A percentile compares a stretch with the other conserved stretches of the same genome.
Evolutionary conservation across 2,329 filamentous ascomycete species (phyloP).

Genomic region (Cladorrhinum sp.): DNA sequence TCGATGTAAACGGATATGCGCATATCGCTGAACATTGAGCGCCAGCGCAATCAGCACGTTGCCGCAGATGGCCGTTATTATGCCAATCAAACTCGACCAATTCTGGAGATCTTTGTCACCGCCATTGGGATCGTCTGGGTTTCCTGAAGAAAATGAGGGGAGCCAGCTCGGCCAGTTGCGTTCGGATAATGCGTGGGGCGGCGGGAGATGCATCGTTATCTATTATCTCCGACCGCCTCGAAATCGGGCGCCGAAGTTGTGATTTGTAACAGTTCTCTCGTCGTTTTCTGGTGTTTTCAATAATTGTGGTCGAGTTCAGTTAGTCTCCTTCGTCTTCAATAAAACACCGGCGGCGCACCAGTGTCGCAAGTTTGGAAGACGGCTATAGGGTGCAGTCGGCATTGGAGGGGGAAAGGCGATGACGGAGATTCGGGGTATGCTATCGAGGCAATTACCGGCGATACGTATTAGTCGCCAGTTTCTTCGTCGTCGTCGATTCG

Average conservation of each 20-base stretch:
- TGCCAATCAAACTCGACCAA: conserved; percentile 95
- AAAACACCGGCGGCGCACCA: conserved; percentile 18
- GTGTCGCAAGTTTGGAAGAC: conserved; percentile 6
- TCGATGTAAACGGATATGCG: conserved; percentile 78
- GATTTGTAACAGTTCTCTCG: background rate
- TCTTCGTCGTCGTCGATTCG: background rate
- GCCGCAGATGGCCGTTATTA: conserved; percentile 85
- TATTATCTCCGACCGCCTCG: background rate
- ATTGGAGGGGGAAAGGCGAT: background rate
- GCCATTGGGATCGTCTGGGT: conserved; percentile 13
- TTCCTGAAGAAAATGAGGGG: background rate
- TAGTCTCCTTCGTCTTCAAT: conserved; percentile 6
- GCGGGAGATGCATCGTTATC: conserved; percentile 15
- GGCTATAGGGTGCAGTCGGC: conserved; percentile 15
- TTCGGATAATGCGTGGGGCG: conserved; percentile 7
- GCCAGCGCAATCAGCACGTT: conserved; percentile 94
- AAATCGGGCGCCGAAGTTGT: background rate
- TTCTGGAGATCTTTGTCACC: conserved; percentile 51
- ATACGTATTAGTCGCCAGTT: background rate
- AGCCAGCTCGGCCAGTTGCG: conserved; percentile 14
- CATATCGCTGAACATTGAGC: conserved; percentile 93
- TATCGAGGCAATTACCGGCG: background rate
- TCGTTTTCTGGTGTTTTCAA: background rate
- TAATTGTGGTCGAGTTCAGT: background rate
- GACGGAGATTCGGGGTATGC: background rate